Evolutionary conservation across 2,329 filamentous ascomycete genomes (phyloP).

Genomic region (Graphilbum ipis-grandicollis): DNA sequence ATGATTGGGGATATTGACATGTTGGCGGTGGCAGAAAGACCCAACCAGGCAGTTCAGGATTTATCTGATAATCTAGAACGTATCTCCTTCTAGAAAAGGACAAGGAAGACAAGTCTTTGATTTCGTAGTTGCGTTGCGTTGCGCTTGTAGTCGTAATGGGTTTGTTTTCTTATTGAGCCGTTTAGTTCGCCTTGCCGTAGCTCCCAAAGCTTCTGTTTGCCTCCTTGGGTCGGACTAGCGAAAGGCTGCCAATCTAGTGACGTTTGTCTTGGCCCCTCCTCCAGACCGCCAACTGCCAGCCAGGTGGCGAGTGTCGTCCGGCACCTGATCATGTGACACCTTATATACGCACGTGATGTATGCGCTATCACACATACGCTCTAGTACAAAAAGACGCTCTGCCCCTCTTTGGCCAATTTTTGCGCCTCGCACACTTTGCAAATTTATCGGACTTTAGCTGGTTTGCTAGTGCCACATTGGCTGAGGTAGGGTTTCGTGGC

Average conservation of each 20-base stretch:
- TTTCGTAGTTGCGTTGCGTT: too few relatives aligned
- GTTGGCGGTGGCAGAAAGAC: conserved; percentile 2
- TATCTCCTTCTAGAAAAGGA: too few relatives aligned
- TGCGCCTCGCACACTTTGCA: conserved; percentile 3
- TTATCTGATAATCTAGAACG: too few relatives aligned
- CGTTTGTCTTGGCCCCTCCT: conserved; percentile 6
- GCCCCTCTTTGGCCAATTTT: conserved; percentile 2
- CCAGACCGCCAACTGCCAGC: neutral
- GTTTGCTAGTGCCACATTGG: neutral
- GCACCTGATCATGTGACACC: neutral
- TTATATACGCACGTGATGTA: too few relatives aligned
- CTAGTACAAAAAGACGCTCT: conserved; percentile 1
- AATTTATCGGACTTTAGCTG: conserved; percentile 8
- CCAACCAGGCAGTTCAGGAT: too few relatives aligned
- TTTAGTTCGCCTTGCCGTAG: too few relatives aligned
- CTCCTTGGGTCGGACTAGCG: neutral
- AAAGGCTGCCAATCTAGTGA: conserved; percentile 9
- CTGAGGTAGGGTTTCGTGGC: conserved; percentile 1
- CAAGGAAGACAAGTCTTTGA: too few relatives aligned
- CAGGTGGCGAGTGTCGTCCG: conserved; percentile 2
- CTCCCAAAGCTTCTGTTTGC: conserved; percentile 4
- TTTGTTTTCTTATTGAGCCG: too few relatives aligned
- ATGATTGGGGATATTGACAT: conserved; percentile 82
- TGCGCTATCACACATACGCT: too few relatives aligned
- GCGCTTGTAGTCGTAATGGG: too few relatives aligned